A percentile compares a stretch with the other conserved stretches of the same genome.
Evolutionary conservation across 2,329 filamentous ascomycete species (phyloP).

Genomic region (Fusarium cyanostomum): DNA sequence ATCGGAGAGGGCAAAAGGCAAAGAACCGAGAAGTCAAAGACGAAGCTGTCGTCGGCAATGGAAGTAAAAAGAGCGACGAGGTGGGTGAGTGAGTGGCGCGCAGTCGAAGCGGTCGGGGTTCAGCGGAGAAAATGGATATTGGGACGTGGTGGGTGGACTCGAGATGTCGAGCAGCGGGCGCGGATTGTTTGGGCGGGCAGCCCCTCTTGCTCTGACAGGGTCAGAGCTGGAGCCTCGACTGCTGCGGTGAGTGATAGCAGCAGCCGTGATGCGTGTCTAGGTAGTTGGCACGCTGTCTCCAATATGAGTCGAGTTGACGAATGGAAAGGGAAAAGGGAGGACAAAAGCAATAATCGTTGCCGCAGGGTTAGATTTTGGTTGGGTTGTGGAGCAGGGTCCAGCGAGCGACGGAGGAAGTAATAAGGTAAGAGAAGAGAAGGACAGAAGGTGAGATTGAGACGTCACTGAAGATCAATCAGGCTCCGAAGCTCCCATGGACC

Average conservation of each 20-base stretch:
- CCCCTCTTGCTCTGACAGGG: constrained; percentile 31
- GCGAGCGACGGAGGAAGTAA: constrained; percentile 23
- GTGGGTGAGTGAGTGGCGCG: constrained; percentile 23
- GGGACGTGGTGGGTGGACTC: constrained; percentile 35
- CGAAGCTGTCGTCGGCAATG: constrained; percentile 10
- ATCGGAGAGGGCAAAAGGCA: constrained; percentile 14
- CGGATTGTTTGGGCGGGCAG: constrained; percentile 33
- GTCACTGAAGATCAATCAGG: constrained; percentile 41
- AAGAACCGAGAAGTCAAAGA: constrained; percentile 7
- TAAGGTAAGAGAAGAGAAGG: constrained; percentile 9
- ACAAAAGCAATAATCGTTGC: background rate
- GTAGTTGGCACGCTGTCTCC: background rate
- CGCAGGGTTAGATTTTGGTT: constrained; percentile 15
- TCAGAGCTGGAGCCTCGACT: constrained; percentile 11
- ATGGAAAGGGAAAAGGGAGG: background rate
- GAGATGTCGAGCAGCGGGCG: constrained; percentile 34
- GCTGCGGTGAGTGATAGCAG: constrained; percentile 4
- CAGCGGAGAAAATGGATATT: constrained; percentile 38
- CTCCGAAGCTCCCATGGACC: constrained; percentile 33
- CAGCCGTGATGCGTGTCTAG: background rate
- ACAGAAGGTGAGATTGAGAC: constrained; percentile 30
- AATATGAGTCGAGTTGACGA: background rate
- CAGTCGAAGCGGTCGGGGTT: constrained; percentile 31
- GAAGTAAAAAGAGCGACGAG: constrained; percentile 26
- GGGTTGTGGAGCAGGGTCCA: constrained; percentile 25